Evolutionary conservation across 768 basidiomycete genomes (phyloP), one percentile per base, ranked within the genome.

Genomic region (Rhodotorula graminis): DNA sequence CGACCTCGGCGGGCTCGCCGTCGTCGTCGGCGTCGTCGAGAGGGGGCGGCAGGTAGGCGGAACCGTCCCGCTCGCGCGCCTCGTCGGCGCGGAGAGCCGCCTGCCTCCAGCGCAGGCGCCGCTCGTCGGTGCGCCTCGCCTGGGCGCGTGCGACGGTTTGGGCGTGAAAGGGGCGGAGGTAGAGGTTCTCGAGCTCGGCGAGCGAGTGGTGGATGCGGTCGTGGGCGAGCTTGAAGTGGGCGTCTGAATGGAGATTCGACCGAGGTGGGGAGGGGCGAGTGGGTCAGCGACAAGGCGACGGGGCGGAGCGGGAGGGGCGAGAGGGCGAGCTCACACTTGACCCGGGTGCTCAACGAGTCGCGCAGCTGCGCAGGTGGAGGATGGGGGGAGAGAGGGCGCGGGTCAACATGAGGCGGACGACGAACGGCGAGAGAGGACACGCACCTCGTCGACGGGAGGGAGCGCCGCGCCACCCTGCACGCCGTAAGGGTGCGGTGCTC

Each of bases 161-260:
- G 21, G 31, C 50, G 8, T 21, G 33, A 19, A 64, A 50, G 21
- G 52, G 52, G 25, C 64, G 33, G 64, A 64, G 40, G 50, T 52
- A 64, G 33, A 50, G 31, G 64, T 64, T 52, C 42, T 64, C 64
- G 52, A 64, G 50, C 37, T 64, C 64, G 50, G 15, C 1, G 25
- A 64, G 52, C 33, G 64, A 37, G 64, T 52, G 44, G 29, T 7
- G 3, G 46, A 25, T 21, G 29, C 42, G 61, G 16, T 29, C 16
- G 46, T 61, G 46, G 3, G 29, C 12, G 29, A 47, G 29, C 61
- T 61, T 61, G 61, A 61, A 61, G n/a, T 29, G 46, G 11, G 61
- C 61, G 29, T 61, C 61, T 61, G 61, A n/a, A 6, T 6, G 31
- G 31, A 4, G 33, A 33, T n/a, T n/a, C n/a, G n/a, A n/a, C n/a